Evolutionary conservation across 148 eudicot species (phyloP), one percentile per base, ranked within the genome.

Genomic region (Heliamphora exappendiculata): DNA sequence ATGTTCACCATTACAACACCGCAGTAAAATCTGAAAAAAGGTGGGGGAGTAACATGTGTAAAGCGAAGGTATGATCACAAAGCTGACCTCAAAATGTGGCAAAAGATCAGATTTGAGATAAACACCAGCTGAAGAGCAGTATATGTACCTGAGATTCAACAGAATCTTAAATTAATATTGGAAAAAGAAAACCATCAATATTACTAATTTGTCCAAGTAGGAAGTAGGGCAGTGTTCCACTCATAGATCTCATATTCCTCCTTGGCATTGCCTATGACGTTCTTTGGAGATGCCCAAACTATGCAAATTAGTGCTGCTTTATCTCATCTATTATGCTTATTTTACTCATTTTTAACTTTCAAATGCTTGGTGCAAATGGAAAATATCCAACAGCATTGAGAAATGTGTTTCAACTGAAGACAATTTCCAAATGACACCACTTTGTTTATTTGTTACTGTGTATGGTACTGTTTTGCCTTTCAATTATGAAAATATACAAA

Each of bases 61-160:
- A 59, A 26, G 49, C 47, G 51, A 41, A 42, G 49, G 39, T 19
- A 31, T 31, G 42, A 26, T 26, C 20, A 24, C 9, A 66, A n/a
- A 67, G 54, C 88, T 70, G 73, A 94, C 98, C 98, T 94, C 98
- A 81, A 70, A 85, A 84, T 94, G 98, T 73, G 98, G 97, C 70
- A 77, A 59, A 67, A 85, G 83, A 70, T 94, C 98, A 33, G 98
- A 75, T 81, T 94, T 94, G 41, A 94, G 92, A 85, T 94, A 94
- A 67, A 94, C 98, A 64, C 98, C 98, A 70, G 97, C 98, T 33
- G 97, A 94, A 50, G 97, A 94, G 79, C 98, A 94, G 76, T 94
- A 94, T 77, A 94, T 94, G 83, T 89, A 94, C 88, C 98, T 92
- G 88, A n/a, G 33, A 74, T 68, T 67, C 76, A 77, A 66, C 59